Base-by-base conservation (phyloP, 768 basidiomycete species). In the Mrakia blollopis region DNA sequence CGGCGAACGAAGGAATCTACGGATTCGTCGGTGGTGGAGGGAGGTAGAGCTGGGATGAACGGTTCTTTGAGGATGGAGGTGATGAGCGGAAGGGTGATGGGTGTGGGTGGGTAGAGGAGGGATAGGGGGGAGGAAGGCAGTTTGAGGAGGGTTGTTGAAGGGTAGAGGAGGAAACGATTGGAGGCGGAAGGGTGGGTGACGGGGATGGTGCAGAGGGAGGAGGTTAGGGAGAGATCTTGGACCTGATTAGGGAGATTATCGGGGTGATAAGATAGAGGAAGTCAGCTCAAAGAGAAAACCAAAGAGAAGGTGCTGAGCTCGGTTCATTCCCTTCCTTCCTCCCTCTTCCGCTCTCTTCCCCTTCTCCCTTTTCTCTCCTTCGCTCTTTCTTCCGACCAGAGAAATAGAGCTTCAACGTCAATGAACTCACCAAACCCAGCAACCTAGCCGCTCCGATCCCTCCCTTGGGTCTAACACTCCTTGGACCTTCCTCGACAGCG, bases 401-500 rank as follows among this genome's bases (percentile, higher is more conserved):
- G 16, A 32, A 16, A 71, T 35, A n/a, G 5, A 60, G 78, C 39
- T n/a, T n/a, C n/a, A n/a, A n/a, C n/a, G n/a, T n/a, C n/a, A n/a
- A n/a, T n/a, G n/a, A n/a, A 85, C 90, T 83, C 81, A 94, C 96
- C 85, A 98, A 82, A 81, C 94, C 91, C 18, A 98, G 84, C 44
- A 94, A 86, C 5, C 90, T 84, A 75, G 87, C 88, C 9, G 91
- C 85, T 30, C 82, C 81, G n/a, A 80, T 41, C 39, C 84, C 88
- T 71, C 83, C 83, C 75, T 89, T 89, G 0, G 95, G 93, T 52
- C 94, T 84, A 41, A 99, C 85, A 23, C 92, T 95, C 57, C 95
- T 86, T 35, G 96, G 94, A 1, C 96, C 96, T 32, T 88, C 87
- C 85, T 99, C 96, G 8, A 98, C 85, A 5, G 92, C 81, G 14